Conservation (phyloP, 1,139 yeast genomes). For the Tardiomyces digboiensis region DNA sequence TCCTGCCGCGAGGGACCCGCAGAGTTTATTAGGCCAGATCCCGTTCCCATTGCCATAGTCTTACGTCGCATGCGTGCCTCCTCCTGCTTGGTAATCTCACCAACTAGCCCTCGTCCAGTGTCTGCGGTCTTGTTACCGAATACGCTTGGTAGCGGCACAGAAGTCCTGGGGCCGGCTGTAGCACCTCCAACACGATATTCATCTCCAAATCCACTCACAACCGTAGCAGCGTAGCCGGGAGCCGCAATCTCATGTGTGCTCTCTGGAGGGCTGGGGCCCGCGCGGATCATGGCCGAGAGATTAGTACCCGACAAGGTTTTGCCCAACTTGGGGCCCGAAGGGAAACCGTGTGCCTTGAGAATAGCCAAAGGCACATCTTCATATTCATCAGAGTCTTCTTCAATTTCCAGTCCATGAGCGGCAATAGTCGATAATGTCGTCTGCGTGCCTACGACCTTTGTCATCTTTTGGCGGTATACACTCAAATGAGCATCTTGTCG, state of each 20-base stretch:
- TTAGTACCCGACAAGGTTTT: background rate
- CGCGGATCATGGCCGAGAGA: background rate
- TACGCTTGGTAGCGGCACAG: slow-evolving; percentile 17
- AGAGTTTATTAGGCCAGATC: slow-evolving; percentile 1
- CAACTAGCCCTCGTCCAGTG: slow-evolving; percentile 28
- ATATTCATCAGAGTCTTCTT: slow-evolving; percentile 27
- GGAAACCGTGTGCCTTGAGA: slow-evolving; percentile 32
- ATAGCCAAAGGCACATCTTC: slow-evolving; percentile 34
- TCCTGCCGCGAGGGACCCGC: slow-evolving; percentile 2
- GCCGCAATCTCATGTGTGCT: background rate
- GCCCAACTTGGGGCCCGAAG: slow-evolving; percentile 11
- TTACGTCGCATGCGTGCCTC: slow-evolving; percentile 20
- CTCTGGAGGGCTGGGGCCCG: background rate
- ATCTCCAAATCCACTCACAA: background rate
- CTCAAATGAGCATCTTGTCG: slow-evolving; percentile 32
- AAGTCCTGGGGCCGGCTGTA: slow-evolving; percentile 1
- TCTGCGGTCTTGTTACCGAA: slow-evolving; percentile 16
- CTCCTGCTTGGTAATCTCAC: slow-evolving; percentile 32
- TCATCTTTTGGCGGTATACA: slow-evolving; percentile 34
- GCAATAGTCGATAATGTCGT: slow-evolving; percentile 6
- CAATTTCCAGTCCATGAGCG: slow-evolving; percentile 11
- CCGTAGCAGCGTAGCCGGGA: background rate
- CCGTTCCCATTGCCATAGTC: slow-evolving; percentile 2
- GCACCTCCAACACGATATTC: background rate
- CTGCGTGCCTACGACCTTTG: slow-evolving; percentile 28